Conservation (phyloP, 495 filamentous ascomycete species). For the Gamarada debralockiae region DNA sequence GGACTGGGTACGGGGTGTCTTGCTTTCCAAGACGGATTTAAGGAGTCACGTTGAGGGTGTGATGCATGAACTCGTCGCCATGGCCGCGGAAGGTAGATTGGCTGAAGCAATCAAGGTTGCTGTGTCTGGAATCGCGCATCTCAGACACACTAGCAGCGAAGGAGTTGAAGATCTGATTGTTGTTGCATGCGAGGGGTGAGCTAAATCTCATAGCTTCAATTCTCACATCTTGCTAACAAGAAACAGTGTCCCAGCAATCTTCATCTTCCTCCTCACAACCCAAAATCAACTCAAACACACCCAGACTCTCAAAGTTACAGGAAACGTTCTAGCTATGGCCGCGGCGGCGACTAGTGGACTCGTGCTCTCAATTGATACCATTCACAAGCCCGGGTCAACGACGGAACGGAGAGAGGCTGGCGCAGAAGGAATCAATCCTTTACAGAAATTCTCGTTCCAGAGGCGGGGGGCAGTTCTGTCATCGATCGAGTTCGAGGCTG, state of each 20-base stretch:
- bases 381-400: conserved; percentile 37
- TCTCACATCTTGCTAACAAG: conserved; percentile 22
- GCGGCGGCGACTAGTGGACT: not conserved
- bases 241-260: conserved; percentile 55
- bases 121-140: conserved; percentile 43
- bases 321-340: conserved; percentile 59
- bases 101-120: conserved; percentile 40
- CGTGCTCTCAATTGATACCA: conserved; percentile 55
- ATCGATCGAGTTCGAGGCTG: not conserved
- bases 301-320: conserved; percentile 45
- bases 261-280: conserved; percentile 47
- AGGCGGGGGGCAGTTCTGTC: not conserved
- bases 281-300: conserved; percentile 40
- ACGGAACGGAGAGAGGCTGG: conserved; percentile 13
- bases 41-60: conserved; percentile 29
- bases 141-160: conserved; percentile 19
- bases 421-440: conserved; percentile 18
- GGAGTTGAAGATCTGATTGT: conserved; percentile 37
- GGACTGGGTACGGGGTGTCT: conserved; percentile 63
- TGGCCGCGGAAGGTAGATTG: conserved; percentile 3
- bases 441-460: conserved; percentile 22
- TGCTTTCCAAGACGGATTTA: conserved; percentile 52
- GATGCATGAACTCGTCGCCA: not conserved
- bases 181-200: conserved; percentile 69
- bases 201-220: conserved; percentile 4